Evolutionary conservation across 2,329 filamentous ascomycete genomes (phyloP).

Genomic region (Neobulgaria alba): DNA sequence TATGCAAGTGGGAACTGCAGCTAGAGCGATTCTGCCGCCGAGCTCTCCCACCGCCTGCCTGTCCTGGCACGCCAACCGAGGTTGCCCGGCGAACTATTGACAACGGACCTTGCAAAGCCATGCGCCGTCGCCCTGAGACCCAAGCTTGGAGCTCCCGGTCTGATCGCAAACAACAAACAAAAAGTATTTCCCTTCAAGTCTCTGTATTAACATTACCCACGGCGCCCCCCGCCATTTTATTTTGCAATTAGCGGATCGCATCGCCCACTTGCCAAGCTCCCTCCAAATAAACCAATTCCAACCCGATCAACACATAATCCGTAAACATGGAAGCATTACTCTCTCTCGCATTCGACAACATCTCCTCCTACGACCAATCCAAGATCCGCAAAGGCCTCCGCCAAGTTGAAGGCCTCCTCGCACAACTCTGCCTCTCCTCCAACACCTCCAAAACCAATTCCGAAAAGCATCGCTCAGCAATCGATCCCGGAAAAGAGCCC

Average conservation of each 20-base stretch:
- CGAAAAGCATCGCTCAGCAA: slow-evolving; percentile 22
- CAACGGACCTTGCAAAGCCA: no score
- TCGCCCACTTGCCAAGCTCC: slow-evolving; percentile 6
- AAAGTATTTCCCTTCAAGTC: slow-evolving; percentile 24
- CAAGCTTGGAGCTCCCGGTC: no score
- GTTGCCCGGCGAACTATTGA: slow-evolving; percentile 3
- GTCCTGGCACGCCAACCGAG: no score
- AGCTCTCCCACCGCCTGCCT: no score
- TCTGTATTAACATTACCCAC: slow-evolving; percentile 25
- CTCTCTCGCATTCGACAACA: slow-evolving; percentile 81
- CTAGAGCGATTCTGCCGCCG: no score
- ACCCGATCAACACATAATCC: slow-evolving; percentile 10
- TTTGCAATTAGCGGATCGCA: slow-evolving; percentile 4
- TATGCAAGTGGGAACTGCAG: no score
- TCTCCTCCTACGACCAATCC: slow-evolving; percentile 74
- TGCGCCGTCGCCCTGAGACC: slow-evolving; percentile 3
- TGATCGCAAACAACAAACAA: slow-evolving; percentile 5
- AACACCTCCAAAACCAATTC: slow-evolving; percentile 6
- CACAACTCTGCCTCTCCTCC: slow-evolving; percentile 74
- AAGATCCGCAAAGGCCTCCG: slow-evolving; percentile 91
- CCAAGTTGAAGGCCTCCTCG: slow-evolving; percentile 87
- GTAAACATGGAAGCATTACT: slow-evolving; percentile 77
- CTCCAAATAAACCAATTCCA: slow-evolving; percentile 5
- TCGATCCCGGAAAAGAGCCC: slow-evolving; percentile 31
- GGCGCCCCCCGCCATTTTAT: slow-evolving; percentile 12